phyloP scores from a whole-genome alignment of 2,329 filamentous ascomycete genomes.

The Didymella lethalis region DNA sequence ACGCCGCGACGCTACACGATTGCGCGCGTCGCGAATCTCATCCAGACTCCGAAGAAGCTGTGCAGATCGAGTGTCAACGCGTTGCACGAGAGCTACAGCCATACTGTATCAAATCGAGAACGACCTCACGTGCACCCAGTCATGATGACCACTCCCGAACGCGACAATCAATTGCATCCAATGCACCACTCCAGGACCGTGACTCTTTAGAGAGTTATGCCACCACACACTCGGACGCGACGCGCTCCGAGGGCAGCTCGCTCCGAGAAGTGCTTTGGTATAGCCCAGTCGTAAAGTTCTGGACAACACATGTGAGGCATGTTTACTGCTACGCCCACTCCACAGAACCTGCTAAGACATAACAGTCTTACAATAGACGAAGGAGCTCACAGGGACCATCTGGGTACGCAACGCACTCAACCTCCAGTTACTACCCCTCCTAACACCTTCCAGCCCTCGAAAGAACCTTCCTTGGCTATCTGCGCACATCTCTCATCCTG shows the following conservation, averaged over 20 bases:
- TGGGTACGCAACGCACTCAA: constrained; percentile 54
- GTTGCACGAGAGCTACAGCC: constrained; percentile 28
- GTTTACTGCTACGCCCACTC: neutral
- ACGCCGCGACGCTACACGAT: constrained; percentile 24
- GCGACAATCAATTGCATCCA: constrained; percentile 18
- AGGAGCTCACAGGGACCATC: constrained; percentile 61
- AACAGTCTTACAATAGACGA: constrained; percentile 58
- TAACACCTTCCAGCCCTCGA: constrained; percentile 66
- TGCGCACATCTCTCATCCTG: constrained; percentile 73
- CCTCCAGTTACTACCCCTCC: neutral
- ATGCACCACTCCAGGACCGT: constrained; percentile 7
- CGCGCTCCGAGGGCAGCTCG: neutral
- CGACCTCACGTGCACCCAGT: neutral
- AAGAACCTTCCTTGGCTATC: constrained; percentile 76
- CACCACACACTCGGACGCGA: constrained; percentile 13
- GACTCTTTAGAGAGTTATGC: constrained; percentile 14
- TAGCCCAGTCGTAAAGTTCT: constrained; percentile 53
- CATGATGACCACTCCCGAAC: constrained; percentile 11
- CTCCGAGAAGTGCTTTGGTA: constrained; percentile 43
- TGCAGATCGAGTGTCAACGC: constrained; percentile 29
- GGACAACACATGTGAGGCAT: constrained; percentile 57
- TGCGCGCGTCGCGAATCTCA: constrained; percentile 21
- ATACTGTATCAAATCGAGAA: neutral
- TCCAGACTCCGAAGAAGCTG: constrained; percentile 31
- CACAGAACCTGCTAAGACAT: neutral